Conservation (phyloP, 2,329 filamentous ascomycete genomes). For the Neonectria magnoliae region DNA sequence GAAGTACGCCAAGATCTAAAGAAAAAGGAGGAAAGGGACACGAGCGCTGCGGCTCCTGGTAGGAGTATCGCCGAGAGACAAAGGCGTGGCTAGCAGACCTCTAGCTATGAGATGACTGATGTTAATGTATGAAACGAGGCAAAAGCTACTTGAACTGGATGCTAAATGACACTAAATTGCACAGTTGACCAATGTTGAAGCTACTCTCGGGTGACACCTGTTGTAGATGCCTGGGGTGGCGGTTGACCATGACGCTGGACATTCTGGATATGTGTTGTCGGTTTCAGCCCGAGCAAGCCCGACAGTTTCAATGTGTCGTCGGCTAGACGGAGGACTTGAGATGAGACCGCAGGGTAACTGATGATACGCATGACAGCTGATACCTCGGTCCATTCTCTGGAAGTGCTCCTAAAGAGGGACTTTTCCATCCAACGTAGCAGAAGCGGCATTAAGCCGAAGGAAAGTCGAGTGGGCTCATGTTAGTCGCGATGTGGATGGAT, state of each 20-base stretch:
- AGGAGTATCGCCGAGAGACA: not conserved
- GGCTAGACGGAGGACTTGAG: not conserved
- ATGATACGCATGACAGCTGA: not conserved
- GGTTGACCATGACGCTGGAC: not conserved
- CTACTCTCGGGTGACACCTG: not conserved
- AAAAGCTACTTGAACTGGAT: slow-evolving; percentile 14
- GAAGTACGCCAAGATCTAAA: slow-evolving; percentile 68
- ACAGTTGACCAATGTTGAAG: not conserved
- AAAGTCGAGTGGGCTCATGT: not conserved
- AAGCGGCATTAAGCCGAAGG: slow-evolving; percentile 7
- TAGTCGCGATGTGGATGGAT: not conserved
- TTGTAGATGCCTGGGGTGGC: not conserved
- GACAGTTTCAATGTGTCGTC: not conserved
- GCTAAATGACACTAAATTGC: slow-evolving; percentile 7
- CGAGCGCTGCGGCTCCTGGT: slow-evolving; percentile 9
- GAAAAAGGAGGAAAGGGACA: slow-evolving; percentile 19
- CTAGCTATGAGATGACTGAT: slow-evolving; percentile 12
- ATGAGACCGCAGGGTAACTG: not conserved
- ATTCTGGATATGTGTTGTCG: not conserved
- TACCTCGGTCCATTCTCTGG: not conserved
- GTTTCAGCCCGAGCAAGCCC: not conserved
- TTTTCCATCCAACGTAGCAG: not conserved
- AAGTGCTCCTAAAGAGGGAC: not conserved
- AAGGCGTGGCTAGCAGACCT: not conserved
- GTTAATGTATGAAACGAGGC: slow-evolving; percentile 24